Conservation (phyloP, 192 early-diverging fungal species). For the Rhizophagus clarus region DNA sequence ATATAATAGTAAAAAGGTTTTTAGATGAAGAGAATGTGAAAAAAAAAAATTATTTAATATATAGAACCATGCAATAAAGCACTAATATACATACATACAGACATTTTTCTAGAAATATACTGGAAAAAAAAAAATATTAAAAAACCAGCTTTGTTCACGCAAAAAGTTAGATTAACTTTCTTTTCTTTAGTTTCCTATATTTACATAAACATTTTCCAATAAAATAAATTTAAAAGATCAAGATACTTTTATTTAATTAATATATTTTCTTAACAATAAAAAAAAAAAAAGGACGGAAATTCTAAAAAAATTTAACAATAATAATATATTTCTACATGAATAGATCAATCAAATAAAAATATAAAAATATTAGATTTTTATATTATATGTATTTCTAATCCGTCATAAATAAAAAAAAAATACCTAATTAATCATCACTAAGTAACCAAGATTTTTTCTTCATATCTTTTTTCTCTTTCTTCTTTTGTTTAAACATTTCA, state of each 20-base stretch:
- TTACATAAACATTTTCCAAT: neutral
- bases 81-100: neutral
- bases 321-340: too few species aligned
- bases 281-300: neutral
- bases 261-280: neutral
- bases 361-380: neutral
- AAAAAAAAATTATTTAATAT: too few species aligned
- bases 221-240: neutral
- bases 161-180: neutral
- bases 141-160: too few species aligned
- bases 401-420: neutral
- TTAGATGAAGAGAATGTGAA: too few species aligned
- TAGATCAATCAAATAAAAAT: neutral
- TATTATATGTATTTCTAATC: neutral
- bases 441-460: slow-evolving; percentile 41
- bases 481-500: slow-evolving; percentile 39
- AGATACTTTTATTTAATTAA: neutral
- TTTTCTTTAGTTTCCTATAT: neutral
- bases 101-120: neutral
- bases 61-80: too few species aligned
- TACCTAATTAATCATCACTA: slow-evolving; percentile 20
- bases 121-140: neutral
- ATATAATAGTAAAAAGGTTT: too few species aligned
- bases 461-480: slow-evolving; percentile 46
- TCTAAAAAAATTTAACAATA: neutral